Base-by-base conservation (phyloP, 164 flowering plant genomes). In the Dillenia suffruticosa region DNA sequence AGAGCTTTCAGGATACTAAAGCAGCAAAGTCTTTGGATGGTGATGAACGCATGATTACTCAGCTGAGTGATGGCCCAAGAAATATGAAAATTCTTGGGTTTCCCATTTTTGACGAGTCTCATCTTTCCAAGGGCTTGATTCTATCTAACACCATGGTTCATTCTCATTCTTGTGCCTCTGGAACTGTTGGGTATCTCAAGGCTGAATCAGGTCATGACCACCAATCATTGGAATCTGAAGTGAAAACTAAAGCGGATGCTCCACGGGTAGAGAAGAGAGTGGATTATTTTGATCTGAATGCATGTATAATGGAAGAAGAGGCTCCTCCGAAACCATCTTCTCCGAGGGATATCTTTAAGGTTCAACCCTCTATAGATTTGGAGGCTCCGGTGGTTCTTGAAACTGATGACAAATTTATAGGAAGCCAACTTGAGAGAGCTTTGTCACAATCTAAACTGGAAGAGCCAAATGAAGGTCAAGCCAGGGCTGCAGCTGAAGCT, bases 201-300 rank as follows among this genome's bases (percentile, higher is more conserved):
- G 79, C 79, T 15, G 82, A 90, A 74, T 62, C 78, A 68, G 82
- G 84, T 54, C 76, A 65, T 58, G 84, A 77, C 51, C 69, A 65
- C 50, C 71, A 65, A n/a, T 66, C 67, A 26, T 68, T 70, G 52
- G 78, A 79, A 13, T 58, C 14, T 14, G 57, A 56, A 24, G 68
- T 74, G 12, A 49, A 68, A 24, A 63, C 13, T 17, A 59, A 40
- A 9, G 56, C 15, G 10, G 80, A 77, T 57, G 57, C 43, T 59
- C 45, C 49, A 47, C 64, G 50, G n/a, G 51, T 64, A 1, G 74
- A 72, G 51, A 71, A 76, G 59, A 71, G 48, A 71, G 9, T 19
- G 47, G 74, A 66, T 50, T 49, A 59, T 40, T 69, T 92, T 70
- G 93, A 92, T 72, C 68, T 92, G 82, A 88, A 89, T 63, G 72